Conservation (phyloP, 2,329 filamentous ascomycete genomes). For the Cercospora zeae-maydis region DNA sequence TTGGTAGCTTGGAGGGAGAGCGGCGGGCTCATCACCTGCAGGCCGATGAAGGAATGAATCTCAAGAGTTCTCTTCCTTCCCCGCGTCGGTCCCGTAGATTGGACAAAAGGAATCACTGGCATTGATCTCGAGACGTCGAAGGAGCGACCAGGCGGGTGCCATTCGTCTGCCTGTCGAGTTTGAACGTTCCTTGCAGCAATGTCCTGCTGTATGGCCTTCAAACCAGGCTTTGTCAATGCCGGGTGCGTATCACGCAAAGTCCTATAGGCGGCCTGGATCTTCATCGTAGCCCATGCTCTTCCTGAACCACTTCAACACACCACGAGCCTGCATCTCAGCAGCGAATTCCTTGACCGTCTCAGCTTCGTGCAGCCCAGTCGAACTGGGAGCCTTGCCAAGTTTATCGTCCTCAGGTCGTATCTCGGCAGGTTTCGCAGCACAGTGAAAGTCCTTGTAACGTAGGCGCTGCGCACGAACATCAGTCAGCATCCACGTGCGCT, state of each 20-base stretch:
- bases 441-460: conserved; percentile 70
- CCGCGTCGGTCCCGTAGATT: too few relatives aligned
- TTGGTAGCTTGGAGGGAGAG: conserved; percentile 7
- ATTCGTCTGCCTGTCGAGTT: too few relatives aligned
- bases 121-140: neutral
- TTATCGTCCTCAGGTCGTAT: conserved; percentile 28
- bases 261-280: conserved; percentile 23
- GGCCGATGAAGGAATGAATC: neutral
- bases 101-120: neutral
- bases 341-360: conserved; percentile 64
- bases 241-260: neutral
- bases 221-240: neutral
- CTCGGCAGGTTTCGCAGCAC: conserved; percentile 53
- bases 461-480: conserved; percentile 41
- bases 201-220: neutral
- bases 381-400: neutral
- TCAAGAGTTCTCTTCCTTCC: neutral
- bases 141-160: too few relatives aligned
- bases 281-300: conserved; percentile 58
- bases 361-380: conserved; percentile 54
- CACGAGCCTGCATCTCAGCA: conserved; percentile 56
- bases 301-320: conserved; percentile 64
- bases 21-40: neutral
- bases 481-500: neutral
- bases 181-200: neutral